These are phyloP conservation scores for Penicillium sp. DNA, from an alignment of 2,329 filamentous ascomycete genomes.

Conservation along the genomic window DNA sequence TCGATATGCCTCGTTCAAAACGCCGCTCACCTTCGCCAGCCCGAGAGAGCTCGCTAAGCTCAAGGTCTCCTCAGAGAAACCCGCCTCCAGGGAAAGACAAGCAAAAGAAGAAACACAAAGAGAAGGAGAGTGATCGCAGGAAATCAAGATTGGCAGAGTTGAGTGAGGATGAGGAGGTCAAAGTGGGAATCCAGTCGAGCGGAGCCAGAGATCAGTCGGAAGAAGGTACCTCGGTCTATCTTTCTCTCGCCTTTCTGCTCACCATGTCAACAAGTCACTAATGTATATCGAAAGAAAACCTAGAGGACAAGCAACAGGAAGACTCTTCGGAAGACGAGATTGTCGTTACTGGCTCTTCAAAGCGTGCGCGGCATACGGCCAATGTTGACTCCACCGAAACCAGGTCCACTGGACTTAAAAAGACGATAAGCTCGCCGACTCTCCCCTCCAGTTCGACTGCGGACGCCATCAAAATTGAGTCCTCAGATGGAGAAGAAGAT, in stretches of 20 bases:
- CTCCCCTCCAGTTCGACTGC: background rate
- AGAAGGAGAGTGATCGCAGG: background rate
- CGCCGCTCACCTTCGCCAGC: background rate
- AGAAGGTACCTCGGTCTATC: background rate
- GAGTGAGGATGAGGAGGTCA: background rate
- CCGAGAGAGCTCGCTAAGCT: background rate
- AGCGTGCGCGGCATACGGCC: conserved; percentile 5
- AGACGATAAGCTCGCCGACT: background rate
- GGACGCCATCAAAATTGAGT: background rate
- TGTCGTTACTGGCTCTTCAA: conserved; percentile 3
- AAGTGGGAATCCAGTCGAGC: background rate
- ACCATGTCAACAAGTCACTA: background rate
- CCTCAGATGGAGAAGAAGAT: conserved; percentile 8
- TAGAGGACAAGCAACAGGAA: background rate
- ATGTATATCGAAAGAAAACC: background rate
- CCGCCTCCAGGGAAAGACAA: background rate
- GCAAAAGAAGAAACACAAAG: background rate
- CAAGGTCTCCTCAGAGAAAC: background rate
- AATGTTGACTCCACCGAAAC: background rate
- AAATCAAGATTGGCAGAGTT: too few species aligned
- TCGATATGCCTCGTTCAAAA: conserved; percentile 3
- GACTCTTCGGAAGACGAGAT: conserved; percentile 14
- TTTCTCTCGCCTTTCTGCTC: too few species aligned
- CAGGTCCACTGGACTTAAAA: background rate
- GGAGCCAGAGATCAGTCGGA: background rate